A percentile compares a stretch with the other conserved stretches of the same genome.
Evolutionary conservation across 306 rosid species (phyloP).

Genomic region (Inga laurina): DNA sequence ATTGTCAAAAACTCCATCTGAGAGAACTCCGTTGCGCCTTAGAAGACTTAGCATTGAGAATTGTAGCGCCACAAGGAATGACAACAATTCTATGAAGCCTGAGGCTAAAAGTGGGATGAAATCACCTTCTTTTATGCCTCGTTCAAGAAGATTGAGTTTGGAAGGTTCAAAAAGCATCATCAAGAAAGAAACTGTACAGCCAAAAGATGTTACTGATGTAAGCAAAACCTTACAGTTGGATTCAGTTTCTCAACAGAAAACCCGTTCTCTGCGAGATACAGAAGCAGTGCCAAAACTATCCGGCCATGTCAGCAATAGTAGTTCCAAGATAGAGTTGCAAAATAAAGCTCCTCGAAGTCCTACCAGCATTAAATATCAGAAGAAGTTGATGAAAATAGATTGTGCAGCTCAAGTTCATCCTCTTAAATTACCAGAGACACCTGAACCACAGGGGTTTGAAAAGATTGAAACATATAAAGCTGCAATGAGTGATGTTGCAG

Average conservation of each 20-base stretch:
- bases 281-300: conserved; percentile 45
- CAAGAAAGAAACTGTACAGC: conserved; percentile 52
- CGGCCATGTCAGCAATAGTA: conserved; percentile 44
- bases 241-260: conserved; percentile 36
- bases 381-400: conserved; percentile 43
- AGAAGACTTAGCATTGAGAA: conserved; percentile 86
- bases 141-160: conserved; percentile 69
- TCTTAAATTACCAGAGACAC: conserved; percentile 59
- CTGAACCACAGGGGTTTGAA: conserved; percentile 47
- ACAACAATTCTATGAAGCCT: conserved; percentile 38
- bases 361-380: conserved; percentile 44
- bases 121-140: conserved; percentile 54
- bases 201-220: conserved; percentile 44
- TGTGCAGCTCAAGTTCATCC: conserved; percentile 47
- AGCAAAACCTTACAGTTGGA: conserved; percentile 42
- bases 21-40: conserved; percentile 61
- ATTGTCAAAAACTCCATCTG: conserved; percentile 55
- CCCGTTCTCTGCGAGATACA: conserved; percentile 34
- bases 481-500: conserved; percentile 28
- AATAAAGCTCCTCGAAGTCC: conserved; percentile 68
- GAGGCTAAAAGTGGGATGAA: conserved; percentile 52
- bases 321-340: conserved; percentile 31
- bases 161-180: conserved; percentile 72
- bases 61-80: conserved; percentile 46
- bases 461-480: conserved; percentile 42